Conservation (phyloP, 768 basidiomycete species). For the Suillus sp. region DNA sequence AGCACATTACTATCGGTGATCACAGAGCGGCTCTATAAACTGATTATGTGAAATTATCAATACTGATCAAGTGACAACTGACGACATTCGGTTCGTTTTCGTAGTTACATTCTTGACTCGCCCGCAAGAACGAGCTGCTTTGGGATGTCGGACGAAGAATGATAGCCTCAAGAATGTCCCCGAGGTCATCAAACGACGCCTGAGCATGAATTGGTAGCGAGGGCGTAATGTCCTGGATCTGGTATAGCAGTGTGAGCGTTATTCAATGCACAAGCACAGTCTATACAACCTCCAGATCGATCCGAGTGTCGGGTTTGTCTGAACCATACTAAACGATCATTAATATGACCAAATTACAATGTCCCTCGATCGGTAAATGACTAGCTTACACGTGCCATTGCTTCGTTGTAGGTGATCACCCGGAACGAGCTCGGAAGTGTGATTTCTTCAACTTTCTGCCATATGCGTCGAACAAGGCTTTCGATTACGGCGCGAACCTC, state of each 20-base stretch:
- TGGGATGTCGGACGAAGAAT: constrained; percentile 33
- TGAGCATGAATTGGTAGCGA: constrained; percentile 32
- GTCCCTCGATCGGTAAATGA: constrained; percentile 15
- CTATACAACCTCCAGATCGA: constrained; percentile 76
- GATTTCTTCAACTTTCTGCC: constrained; percentile 68
- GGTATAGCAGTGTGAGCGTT: constrained; percentile 16
- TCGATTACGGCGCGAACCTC: constrained; percentile 84
- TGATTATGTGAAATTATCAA: constrained; percentile 15
- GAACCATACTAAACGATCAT: constrained; percentile 73
- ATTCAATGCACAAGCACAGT: constrained; percentile 7
- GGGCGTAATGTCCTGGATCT: constrained; percentile 39
- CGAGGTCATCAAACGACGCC: constrained; percentile 25
- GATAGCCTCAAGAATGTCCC: constrained; percentile 35
- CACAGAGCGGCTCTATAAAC: constrained; percentile 48
- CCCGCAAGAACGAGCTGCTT: constrained; percentile 30
- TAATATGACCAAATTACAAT: constrained; percentile 23
- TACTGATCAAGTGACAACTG: constrained; percentile 14
- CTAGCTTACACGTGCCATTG: constrained; percentile 79
- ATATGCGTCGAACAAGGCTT: constrained; percentile 70
- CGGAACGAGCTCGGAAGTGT: constrained; percentile 63
- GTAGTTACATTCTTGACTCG: constrained; percentile 21
- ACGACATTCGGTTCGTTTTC: constrained; percentile 30
- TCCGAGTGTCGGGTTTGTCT: constrained; percentile 93
- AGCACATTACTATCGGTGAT: constrained; percentile 48
- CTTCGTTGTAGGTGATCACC: constrained; percentile 87